Percentiles rank a stretch among this genome's conserved stretches.
Conservation (phyloP, 2,329 filamentous ascomycete species). For the Allantophomopsis lycopodina region DNA sequence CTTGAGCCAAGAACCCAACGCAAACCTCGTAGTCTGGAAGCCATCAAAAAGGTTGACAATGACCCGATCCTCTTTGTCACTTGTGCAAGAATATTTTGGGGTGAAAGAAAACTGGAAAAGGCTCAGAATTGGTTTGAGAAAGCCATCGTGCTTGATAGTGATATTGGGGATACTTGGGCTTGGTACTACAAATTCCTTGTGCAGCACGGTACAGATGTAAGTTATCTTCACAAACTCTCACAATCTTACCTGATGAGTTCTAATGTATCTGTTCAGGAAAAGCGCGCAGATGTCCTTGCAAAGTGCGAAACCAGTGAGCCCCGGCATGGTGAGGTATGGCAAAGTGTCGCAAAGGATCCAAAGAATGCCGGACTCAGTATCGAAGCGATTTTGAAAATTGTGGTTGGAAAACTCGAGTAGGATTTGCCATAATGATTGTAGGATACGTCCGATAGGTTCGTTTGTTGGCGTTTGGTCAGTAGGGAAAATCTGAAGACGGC, state of each 20-base stretch:
- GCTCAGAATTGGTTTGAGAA: constrained; percentile 97
- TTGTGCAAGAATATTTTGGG: constrained; percentile 93
- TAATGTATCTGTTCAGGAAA: constrained; percentile 40
- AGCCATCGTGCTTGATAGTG: constrained; percentile 74
- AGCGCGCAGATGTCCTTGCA: constrained; percentile 67
- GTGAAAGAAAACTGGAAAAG: constrained; percentile 81
- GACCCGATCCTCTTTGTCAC: constrained; percentile 82
- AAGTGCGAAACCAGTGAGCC: constrained; percentile 80
- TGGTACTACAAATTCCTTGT: constrained; percentile 94
- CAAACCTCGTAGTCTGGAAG: constrained; percentile 81
- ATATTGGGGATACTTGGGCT: constrained; percentile 87
- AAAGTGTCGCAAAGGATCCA: constrained; percentile 73
- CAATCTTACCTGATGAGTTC: not conserved
- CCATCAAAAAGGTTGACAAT: constrained; percentile 93
- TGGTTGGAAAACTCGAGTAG: constrained; percentile 35
- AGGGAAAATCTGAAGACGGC: too few species aligned
- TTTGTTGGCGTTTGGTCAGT: too few species aligned
- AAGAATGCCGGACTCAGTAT: constrained; percentile 59
- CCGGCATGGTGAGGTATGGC: constrained; percentile 86
- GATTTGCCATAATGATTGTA: too few species aligned
- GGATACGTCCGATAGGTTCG: too few species aligned
- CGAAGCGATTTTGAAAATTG: constrained; percentile 74
- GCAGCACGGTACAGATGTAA: constrained; percentile 75
- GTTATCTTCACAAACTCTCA: constrained; percentile 9
- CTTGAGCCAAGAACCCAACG: constrained; percentile 85